Evolutionary conservation across 768 basidiomycete genomes (phyloP).

Genomic region (Suillus subaureus): DNA sequence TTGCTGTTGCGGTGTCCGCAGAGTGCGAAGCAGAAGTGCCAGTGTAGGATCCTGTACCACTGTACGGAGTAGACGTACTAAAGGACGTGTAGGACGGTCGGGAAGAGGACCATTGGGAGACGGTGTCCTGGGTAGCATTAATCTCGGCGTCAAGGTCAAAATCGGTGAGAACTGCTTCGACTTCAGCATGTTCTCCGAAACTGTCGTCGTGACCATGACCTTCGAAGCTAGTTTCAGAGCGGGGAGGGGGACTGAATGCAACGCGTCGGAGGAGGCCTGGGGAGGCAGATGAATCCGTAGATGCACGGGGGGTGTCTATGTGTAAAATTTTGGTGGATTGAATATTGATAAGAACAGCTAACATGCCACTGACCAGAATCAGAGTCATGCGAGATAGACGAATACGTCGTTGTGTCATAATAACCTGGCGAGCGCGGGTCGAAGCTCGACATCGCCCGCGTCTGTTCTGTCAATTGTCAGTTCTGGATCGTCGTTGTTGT

Average conservation of each 20-base stretch:
- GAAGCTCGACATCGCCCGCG: slow-evolving; percentile 26
- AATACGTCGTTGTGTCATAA: slow-evolving; percentile 61
- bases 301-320: slow-evolving; percentile 48
- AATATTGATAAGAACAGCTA: background rate
- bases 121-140: slow-evolving; percentile 63
- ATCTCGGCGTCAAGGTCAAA: slow-evolving; percentile 75
- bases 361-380: slow-evolving; percentile 48
- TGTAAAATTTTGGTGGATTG: slow-evolving; percentile 9
- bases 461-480: slow-evolving; percentile 38
- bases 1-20: slow-evolving; percentile 20
- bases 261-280: slow-evolving; percentile 12
- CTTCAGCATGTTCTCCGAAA: slow-evolving; percentile 50
- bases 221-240: slow-evolving; percentile 16
- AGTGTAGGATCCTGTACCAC: slow-evolving; percentile 31
- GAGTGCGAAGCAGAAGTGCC: slow-evolving; percentile 35
- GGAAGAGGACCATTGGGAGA: slow-evolving; percentile 65
- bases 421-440: slow-evolving; percentile 59
- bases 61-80: slow-evolving; percentile 31
- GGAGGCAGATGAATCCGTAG: slow-evolving; percentile 39
- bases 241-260: slow-evolving; percentile 16
- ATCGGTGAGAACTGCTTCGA: slow-evolving; percentile 66
- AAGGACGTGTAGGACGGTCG: slow-evolving; percentile 4
- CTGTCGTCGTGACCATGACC: slow-evolving; percentile 8
- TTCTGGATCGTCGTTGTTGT: slow-evolving; percentile 3
- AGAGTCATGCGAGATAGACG: slow-evolving; percentile 51